Conservation (phyloP, 2,329 filamentous ascomycete genomes). For the Botrytis byssoidea region DNA sequence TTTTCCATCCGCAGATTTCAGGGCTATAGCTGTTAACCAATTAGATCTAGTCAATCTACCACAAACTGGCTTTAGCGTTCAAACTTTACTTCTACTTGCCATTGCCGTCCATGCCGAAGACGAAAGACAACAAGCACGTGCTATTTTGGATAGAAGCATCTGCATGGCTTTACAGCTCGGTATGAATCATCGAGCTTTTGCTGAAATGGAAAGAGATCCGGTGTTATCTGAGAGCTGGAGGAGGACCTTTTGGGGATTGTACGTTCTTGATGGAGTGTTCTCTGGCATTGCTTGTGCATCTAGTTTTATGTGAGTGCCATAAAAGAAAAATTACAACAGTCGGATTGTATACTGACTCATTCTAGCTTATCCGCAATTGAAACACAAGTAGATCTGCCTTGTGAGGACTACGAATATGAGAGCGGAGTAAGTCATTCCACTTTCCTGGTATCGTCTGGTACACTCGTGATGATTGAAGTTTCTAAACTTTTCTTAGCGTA, state of each 20-base stretch:
- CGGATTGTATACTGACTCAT: background rate
- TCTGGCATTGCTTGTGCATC: conserved; percentile 27
- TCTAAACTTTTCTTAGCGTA: conserved; percentile 34
- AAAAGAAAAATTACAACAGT: background rate
- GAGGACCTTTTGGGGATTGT: conserved; percentile 45
- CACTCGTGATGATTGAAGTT: background rate
- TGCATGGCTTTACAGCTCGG: conserved; percentile 59
- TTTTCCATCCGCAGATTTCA: conserved; percentile 38
- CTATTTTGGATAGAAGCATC: conserved; percentile 49
- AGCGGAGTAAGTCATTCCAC: conserved; percentile 39
- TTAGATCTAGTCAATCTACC: conserved; percentile 35
- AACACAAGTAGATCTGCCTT: conserved; percentile 42
- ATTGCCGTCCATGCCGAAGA: conserved; percentile 42
- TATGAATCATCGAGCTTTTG: conserved; percentile 57
- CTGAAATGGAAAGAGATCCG: conserved; percentile 41
- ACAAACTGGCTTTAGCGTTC: conserved; percentile 40
- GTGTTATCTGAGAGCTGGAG: conserved; percentile 44
- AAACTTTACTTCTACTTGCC: conserved; percentile 42
- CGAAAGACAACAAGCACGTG: conserved; percentile 32
- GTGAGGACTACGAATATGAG: conserved; percentile 45
- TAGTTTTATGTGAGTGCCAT: conserved; percentile 30
- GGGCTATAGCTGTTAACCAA: conserved; percentile 33
- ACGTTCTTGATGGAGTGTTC: conserved; percentile 35
- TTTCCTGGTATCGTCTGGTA: conserved; percentile 13
- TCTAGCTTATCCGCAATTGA: conserved; percentile 35